Percentiles rank a stretch among this genome's conserved stretches.
Conservation (phyloP, 1,284 basidiomycete species). For the Ceratobasidium sp. region DNA sequence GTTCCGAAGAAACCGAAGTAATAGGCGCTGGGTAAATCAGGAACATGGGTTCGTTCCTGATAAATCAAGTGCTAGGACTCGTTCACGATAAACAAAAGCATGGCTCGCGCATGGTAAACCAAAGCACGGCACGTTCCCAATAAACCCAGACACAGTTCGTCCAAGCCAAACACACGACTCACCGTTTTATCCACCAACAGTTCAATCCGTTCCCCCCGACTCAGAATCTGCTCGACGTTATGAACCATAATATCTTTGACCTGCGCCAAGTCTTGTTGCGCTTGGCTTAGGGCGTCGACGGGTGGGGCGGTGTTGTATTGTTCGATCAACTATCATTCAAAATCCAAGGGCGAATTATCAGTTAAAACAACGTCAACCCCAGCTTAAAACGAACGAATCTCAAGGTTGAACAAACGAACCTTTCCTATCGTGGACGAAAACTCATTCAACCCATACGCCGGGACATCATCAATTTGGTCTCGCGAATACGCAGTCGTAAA, state of each 20-base stretch:
- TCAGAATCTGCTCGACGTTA: conserved; percentile 93
- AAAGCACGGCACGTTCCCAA: no score
- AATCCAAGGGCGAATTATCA: no score
- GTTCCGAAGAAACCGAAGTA: neutral
- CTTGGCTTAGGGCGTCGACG: conserved; percentile 86
- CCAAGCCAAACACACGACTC: no score
- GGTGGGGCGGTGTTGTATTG: conserved; percentile 89
- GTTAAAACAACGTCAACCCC: no score
- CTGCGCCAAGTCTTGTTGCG: conserved; percentile 87
- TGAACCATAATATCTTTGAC: conserved; percentile 98
- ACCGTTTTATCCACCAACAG: conserved; percentile 92
- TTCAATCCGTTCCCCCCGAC: conserved; percentile 93
- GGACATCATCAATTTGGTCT: conserved; percentile 53
- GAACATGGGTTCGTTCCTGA: no score
- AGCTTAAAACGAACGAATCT: no score
- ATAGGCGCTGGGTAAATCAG: no score
- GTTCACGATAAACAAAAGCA: no score
- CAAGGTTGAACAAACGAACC: conserved; percentile 60
- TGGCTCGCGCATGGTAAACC: no score
- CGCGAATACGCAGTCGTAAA: conserved; percentile 62
- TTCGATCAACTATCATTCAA: conserved; percentile 81
- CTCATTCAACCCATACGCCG: conserved; percentile 53
- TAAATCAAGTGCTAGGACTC: no score
- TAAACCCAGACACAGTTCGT: no score
- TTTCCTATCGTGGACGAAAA: conserved; percentile 53